Conservation (phyloP, 768 basidiomycete species). For the Sarcomyxa edulis region DNA sequence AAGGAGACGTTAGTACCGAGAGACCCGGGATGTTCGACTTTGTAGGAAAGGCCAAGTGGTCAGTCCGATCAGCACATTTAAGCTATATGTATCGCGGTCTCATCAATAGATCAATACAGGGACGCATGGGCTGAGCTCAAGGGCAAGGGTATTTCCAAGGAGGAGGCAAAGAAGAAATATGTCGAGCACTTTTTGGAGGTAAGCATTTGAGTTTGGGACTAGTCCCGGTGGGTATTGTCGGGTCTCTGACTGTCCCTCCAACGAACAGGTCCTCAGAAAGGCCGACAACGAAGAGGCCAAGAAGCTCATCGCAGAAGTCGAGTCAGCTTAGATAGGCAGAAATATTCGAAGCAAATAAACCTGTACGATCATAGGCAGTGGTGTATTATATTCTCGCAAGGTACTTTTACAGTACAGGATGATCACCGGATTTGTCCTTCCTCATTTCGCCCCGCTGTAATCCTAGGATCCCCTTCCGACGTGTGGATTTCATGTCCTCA, state of each 20-base stretch:
- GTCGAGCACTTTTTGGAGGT: conserved; percentile 73
- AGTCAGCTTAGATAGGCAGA: conserved; percentile 33
- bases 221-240: background rate
- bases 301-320: conserved; percentile 53
- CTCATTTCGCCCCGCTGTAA: no score
- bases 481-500: no score
- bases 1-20: conserved; percentile 64
- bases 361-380: no score
- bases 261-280: conserved; percentile 51
- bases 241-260: background rate
- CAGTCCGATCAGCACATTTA: conserved; percentile 13
- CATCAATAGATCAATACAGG: conserved; percentile 37
- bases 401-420: background rate
- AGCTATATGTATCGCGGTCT: background rate
- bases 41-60: conserved; percentile 89
- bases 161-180: conserved; percentile 69
- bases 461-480: no score
- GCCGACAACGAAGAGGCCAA: conserved; percentile 46
- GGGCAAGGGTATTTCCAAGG: conserved; percentile 65
- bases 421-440: no score
- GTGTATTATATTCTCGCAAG: no score
- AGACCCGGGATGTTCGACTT: conserved; percentile 82
- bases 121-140: conserved; percentile 79
- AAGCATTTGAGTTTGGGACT: conserved; percentile 12
- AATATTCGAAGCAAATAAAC: no score